Evolutionary conservation across 176 grass and related monocot species (phyloP).

Genomic region (Coix lacrymajobi): DNA sequence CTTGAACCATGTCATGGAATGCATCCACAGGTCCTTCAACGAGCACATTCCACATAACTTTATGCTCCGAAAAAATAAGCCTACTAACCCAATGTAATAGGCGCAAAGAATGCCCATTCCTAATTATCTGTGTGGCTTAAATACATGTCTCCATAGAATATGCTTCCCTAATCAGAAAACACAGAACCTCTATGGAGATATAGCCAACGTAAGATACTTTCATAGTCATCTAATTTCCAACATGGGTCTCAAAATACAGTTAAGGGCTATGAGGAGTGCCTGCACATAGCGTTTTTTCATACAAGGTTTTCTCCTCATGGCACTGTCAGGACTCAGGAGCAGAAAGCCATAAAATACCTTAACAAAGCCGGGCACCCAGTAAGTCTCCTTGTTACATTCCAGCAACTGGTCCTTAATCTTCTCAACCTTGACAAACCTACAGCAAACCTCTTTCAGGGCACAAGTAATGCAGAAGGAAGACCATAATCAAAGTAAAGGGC

Average conservation of each 20-base stretch:
- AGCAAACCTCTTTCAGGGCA: conserved; percentile 30
- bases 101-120: too few species aligned
- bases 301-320: not conserved
- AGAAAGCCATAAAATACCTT: conserved; percentile 57
- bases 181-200: not conserved
- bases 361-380: conserved; percentile 98
- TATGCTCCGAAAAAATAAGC: too few species aligned
- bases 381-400: conserved; percentile 89
- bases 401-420: conserved; percentile 92
- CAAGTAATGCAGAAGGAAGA: conserved; percentile 3
- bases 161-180: not conserved
- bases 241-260: not conserved
- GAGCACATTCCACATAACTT: too few species aligned
- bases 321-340: not conserved
- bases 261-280: not conserved
- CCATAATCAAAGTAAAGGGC: not conserved
- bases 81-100: too few species aligned
- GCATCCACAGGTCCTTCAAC: too few species aligned
- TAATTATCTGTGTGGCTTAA: too few species aligned
- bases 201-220: not conserved
- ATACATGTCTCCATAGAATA: not conserved
- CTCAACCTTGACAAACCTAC: conserved; percentile 97
- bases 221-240: not conserved
- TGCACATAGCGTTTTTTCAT: not conserved
- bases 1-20: too few species aligned